Base-by-base conservation (phyloP, 2,329 filamentous ascomycete genomes). In the Trichoderma sp. region DNA sequence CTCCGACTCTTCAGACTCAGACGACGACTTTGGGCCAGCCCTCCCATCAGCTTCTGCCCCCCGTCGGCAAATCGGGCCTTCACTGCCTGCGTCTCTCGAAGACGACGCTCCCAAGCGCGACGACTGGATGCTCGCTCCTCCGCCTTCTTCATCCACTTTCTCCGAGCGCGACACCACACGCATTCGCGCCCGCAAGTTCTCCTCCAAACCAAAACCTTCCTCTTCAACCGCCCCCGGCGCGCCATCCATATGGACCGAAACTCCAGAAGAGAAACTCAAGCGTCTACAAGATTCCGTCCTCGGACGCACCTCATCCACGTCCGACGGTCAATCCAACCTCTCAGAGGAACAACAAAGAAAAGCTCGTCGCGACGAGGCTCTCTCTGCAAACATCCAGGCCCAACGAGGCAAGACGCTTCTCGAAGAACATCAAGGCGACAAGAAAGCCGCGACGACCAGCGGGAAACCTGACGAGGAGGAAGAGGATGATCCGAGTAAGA, bases 401-500 rank as follows among this genome's bases (percentile, higher is more conserved):
- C 83, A 85, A 71, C 82, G 90, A 53, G 87, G 86, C 3, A 86
- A 83, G 78, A 90, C 86, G 73, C 82, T 92, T 58, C 88, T 88
- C 74, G 88, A 90, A 30, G 85, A 90, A 74, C 88, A 91, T 30
- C 65, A 59, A 68, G 67, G 53, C 73, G 79, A 78, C 74, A 79
- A 75, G 72, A 81, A 78, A 71, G 84, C 86, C 5, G 89, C 93
- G 71, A 84, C 86, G 2, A 89, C 93, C 7, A 4, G 32, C 8
- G 26, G 32, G 12, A 34, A 30, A 11, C 84, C 87, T 28, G 64
- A 68, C 7, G 84, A 87, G 73, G 89, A 93, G 74, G 89, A 93
- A 74, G 93, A 96, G 26, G 95, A 98, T 81, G 95, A 98, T 79
- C 95, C 96, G 0, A 97, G 94, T 80, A 92, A 92, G 81, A 87